A percentile compares a stretch with the other conserved stretches of the same genome.
Evolutionary conservation across 129 eudicot species (phyloP).

Genomic region (Scalesia atractyloides): DNA sequence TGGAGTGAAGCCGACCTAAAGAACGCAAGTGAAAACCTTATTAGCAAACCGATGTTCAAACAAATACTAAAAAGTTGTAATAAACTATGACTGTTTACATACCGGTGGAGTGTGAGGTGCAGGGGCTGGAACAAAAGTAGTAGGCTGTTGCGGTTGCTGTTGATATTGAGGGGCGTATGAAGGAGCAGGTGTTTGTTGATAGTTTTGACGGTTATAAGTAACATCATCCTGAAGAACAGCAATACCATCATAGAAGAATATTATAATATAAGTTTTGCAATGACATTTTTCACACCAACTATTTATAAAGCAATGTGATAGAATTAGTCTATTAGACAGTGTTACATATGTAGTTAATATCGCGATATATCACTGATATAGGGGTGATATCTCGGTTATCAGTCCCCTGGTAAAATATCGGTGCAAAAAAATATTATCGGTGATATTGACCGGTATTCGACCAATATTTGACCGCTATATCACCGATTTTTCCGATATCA

Average conservation of each 20-base stretch:
- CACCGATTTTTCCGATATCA: too few species aligned
- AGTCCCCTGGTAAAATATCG: too few species aligned
- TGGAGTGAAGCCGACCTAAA: slow-evolving; percentile 61
- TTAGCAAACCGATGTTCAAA: background rate
- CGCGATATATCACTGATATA: too few species aligned
- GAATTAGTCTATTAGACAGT: too few species aligned
- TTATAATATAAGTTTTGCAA: background rate
- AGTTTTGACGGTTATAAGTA: slow-evolving; percentile 44
- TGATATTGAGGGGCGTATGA: slow-evolving; percentile 48
- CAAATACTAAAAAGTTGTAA: slow-evolving; percentile 3
- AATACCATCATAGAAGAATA: slow-evolving; percentile 11
- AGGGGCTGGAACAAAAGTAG: slow-evolving; percentile 49
- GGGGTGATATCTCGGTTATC: too few species aligned
- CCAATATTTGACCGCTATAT: background rate
- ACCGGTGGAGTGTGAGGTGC: slow-evolving; percentile 62
- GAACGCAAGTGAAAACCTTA: slow-evolving; percentile 13
- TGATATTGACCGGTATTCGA: too few species aligned
- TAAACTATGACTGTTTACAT: slow-evolving; percentile 4
- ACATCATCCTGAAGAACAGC: slow-evolving; percentile 27
- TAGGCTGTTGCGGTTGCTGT: slow-evolving; percentile 40
- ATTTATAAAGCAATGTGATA: too few species aligned
- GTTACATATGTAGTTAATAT: too few species aligned
- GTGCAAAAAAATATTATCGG: too few species aligned
- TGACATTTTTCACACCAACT: background rate
- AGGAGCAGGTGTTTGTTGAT: slow-evolving; percentile 54